Percentiles rank a stretch among this genome's conserved stretches.
phyloP scores from a whole-genome alignment of 108 stramenopile species.

The Skeletonema grethae region DNA sequence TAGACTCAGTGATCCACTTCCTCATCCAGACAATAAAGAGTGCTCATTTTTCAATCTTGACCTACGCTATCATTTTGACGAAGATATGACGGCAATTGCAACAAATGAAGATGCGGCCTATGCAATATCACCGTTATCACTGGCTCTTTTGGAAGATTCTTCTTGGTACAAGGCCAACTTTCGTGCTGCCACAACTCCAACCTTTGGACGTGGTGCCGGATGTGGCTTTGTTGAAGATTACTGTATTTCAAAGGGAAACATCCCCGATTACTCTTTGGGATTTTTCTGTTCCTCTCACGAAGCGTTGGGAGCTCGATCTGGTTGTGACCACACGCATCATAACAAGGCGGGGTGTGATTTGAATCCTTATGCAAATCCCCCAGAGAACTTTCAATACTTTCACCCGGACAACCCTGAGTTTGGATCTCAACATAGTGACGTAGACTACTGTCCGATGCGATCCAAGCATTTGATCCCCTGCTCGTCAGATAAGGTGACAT shows the following conservation, averaged over 20 bases:
- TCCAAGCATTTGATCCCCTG: constrained; percentile 41
- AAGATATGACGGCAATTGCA: constrained; percentile 21
- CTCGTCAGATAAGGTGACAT: constrained; percentile 30
- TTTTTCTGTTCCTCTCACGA: constrained; percentile 46
- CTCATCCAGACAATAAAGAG: constrained; percentile 16
- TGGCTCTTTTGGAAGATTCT: constrained; percentile 51
- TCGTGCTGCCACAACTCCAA: constrained; percentile 24
- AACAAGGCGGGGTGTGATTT: constrained; percentile 49
- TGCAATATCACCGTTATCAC: constrained; percentile 43
- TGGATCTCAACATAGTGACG: constrained; percentile 33
- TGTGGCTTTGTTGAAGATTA: constrained; percentile 49
- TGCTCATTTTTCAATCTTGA: constrained; percentile 64
- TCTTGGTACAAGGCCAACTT: constrained; percentile 68
- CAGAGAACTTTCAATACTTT: constrained; percentile 32
- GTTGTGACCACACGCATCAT: constrained; percentile 51
- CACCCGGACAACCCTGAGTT: constrained; percentile 23
- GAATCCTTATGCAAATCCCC: constrained; percentile 18
- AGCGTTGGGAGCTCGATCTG: constrained; percentile 21
- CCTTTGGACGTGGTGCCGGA: constrained; percentile 49
- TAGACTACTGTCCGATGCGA: constrained; percentile 40
- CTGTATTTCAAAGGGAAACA: constrained; percentile 26
- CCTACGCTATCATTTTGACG: constrained; percentile 47
- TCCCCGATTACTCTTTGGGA: constrained; percentile 47
- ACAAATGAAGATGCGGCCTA: constrained; percentile 32
- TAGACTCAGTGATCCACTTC: constrained; percentile 31